phyloP scores from a whole-genome alignment of 805 yeast genomes.

The Nakazawaea populi region DNA sequence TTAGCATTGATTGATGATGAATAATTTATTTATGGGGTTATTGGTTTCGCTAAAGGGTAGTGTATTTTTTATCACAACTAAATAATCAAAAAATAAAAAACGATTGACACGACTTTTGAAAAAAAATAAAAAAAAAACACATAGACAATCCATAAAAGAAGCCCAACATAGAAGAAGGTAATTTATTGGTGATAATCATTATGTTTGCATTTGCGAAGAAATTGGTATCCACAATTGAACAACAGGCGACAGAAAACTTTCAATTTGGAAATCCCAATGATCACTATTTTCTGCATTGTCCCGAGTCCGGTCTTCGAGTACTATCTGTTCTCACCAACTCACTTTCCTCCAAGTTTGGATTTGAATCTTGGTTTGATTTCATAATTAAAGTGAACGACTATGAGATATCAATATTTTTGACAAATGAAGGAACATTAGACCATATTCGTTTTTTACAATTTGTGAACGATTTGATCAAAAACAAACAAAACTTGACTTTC shows the following conservation, averaged over 20 bases:
- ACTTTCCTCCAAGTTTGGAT: conserved; percentile 41
- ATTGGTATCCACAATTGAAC: conserved; percentile 48
- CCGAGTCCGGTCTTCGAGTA: conserved; percentile 51
- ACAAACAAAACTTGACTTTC: conserved; percentile 34
- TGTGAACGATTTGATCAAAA: conserved; percentile 6
- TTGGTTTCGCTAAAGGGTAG: neutral
- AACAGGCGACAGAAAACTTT: conserved; percentile 22
- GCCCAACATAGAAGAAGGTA: neutral
- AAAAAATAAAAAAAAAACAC: neutral
- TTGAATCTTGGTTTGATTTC: conserved; percentile 87
- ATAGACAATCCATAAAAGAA: neutral
- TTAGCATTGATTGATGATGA: conserved; percentile 23
- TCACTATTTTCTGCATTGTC: conserved; percentile 28
- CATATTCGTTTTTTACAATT: conserved; percentile 10
- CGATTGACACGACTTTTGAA: neutral
- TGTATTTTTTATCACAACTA: neutral
- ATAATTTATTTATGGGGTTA: conserved; percentile 12
- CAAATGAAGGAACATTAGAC: conserved; percentile 5
- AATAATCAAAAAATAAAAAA: neutral
- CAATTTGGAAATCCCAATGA: conserved; percentile 20
- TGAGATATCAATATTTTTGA: conserved; percentile 33
- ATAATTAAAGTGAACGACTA: conserved; percentile 76
- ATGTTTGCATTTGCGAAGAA: conserved; percentile 65
- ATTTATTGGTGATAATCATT: neutral
- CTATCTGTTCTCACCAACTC: conserved; percentile 42